Evolutionary conservation across 83 land plant species (phyloP), one percentile per base, ranked within the genome.

Genomic region (Thuja plicata): DNA sequence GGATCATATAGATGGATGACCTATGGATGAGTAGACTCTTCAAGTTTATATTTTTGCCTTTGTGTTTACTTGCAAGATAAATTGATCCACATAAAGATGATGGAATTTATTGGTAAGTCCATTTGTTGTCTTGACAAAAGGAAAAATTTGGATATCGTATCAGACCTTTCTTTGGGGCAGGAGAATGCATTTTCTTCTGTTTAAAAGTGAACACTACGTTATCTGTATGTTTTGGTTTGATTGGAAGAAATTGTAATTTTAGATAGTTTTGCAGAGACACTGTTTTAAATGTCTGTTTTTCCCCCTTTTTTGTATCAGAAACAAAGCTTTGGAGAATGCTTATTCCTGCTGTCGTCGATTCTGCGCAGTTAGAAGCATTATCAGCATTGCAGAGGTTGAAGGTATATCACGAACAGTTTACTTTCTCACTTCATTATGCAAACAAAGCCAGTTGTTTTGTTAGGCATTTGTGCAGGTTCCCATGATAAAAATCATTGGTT

Each of bases 321-420:
- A 83, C 34, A 83, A 43, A 43, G 35, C 54, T 15, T 46, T 52
- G 85, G 32, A 83, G 48, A 83, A 27, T 82, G 54, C 50, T 27
- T 45, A 82, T 83, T 46, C 85, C 85, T 46, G 54, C 85, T 83
- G 85, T 43, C 30, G 46, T 46, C n/a, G 85, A 83, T 32, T 83
- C 85, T 83, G 35, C 85, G 5, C 85, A 83, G 85, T 43, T 52
- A 10, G 85, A 83, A 83, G 85, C 85, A 46, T n/a, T 83, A 46
- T 83, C 85, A 2, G 55, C 16, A 46, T 43, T 83, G 85, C 54
- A 83, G 85, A 83, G 46, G 85, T 83, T 83, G 85, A 27, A 83
- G 85, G 85, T 83, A 83, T 83, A 10, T 30, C 27, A 46, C n/a
- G 34, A 83, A 83, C 24, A 11, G 24, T 83, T 48, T 46, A 50